Evolutionary conservation across 2,329 filamentous ascomycete genomes (phyloP).

Genomic region (Dactylellina sp.): DNA sequence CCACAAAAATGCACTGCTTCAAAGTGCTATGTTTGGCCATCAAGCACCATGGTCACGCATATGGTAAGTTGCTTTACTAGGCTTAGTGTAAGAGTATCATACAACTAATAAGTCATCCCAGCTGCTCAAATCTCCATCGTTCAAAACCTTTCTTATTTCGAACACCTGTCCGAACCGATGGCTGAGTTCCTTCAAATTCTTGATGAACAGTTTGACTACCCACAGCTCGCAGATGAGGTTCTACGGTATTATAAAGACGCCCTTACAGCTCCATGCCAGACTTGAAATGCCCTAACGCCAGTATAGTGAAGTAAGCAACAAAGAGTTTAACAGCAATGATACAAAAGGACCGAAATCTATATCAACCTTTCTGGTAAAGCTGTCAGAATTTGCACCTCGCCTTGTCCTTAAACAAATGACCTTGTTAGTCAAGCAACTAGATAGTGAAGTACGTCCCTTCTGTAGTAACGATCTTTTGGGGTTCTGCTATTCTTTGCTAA

Average conservation of each 20-base stretch:
- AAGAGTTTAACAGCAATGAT: slow-evolving; percentile 97
- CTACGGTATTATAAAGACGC: slow-evolving; percentile 70
- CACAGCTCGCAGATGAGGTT: slow-evolving; percentile 92
- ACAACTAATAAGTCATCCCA: slow-evolving; percentile 63
- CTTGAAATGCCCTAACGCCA: neutral
- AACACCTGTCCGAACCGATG: slow-evolving; percentile 99
- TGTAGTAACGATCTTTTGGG: neutral
- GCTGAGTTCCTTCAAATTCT: slow-evolving; percentile 97
- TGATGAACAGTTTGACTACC: slow-evolving; percentile 96
- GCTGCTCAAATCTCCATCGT: slow-evolving; percentile 97
- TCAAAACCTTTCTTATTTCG: slow-evolving; percentile 97
- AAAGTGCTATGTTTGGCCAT: slow-evolving; percentile 96
- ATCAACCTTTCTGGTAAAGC: slow-evolving; percentile 89
- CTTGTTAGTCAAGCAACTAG: slow-evolving; percentile 89
- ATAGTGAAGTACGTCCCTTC: slow-evolving; percentile 77
- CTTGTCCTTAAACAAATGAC: slow-evolving; percentile 98
- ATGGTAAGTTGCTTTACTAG: slow-evolving; percentile 71
- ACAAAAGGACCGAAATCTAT: slow-evolving; percentile 95
- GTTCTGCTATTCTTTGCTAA: slow-evolving; percentile 32
- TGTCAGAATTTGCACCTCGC: slow-evolving; percentile 90
- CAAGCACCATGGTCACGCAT: slow-evolving; percentile 97
- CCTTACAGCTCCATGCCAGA: neutral
- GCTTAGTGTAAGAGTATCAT: neutral
- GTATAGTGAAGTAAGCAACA: slow-evolving; percentile 86
- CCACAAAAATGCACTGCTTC: slow-evolving; percentile 95